Conservation (phyloP, 164 flowering plant species). For the Vitis vinifera region ASM3070453v1 NC_081810.1:8498001-8498500, state of each 20-base stretch:
- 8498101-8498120: conserved; percentile 47
- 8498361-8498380: conserved; percentile 55
- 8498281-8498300: conserved; percentile 76
- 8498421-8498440: conserved; percentile 45
- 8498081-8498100: conserved; percentile 46
- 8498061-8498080: conserved; percentile 64
- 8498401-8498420: conserved; percentile 27
- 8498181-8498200: conserved; percentile 59
- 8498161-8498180: conserved; percentile 41
- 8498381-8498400: conserved; percentile 66
- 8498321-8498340: conserved; percentile 48
- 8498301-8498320: conserved; percentile 45
- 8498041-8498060: conserved; percentile 37
- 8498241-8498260: conserved; percentile 42
- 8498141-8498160: conserved; percentile 38
- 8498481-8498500: conserved; percentile 52
- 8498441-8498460: conserved; percentile 35
- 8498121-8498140: conserved; percentile 39
- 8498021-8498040: conserved; percentile 39
- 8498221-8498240: conserved; percentile 41
- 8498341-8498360: conserved; percentile 30
- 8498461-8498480: conserved; percentile 44
- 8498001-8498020: conserved; percentile 43
- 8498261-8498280: conserved; percentile 47
- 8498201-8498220: conserved; percentile 35